Evolutionary conservation across 352 stramenopile genomes (phyloP).

Genomic region (Globisporangium mamillatum): DNA sequence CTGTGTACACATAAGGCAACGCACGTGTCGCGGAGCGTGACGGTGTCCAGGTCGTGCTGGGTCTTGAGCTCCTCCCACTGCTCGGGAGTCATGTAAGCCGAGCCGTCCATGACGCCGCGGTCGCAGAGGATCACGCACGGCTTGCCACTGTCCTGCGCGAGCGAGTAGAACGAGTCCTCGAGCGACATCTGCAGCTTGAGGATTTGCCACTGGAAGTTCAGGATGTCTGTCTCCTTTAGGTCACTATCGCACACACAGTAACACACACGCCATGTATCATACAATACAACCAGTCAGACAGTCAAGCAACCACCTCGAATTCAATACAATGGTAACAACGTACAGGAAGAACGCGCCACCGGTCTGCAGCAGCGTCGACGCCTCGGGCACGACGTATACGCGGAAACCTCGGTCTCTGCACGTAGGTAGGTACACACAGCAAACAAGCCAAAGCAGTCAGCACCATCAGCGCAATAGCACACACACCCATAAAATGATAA

Average conservation of each 20-base stretch:
- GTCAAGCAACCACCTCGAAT: not conserved
- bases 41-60: conserved; percentile 78
- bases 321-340: conserved; percentile 6
- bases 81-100: conserved; percentile 91
- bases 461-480: not conserved
- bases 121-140: conserved; percentile 94
- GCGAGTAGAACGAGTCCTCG: conserved; percentile 81
- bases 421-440: not conserved
- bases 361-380: conserved; percentile 92
- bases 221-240: conserved; percentile 73
- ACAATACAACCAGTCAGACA: not conserved
- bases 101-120: conserved; percentile 94
- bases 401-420: conserved; percentile 90
- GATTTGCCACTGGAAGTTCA: conserved; percentile 89
- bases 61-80: conserved; percentile 88
- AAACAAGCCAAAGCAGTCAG: conserved; percentile 3
- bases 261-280: not conserved
- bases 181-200: conserved; percentile 82
- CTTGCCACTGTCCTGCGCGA: conserved; percentile 77
- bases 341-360: conserved; percentile 90
- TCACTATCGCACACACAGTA: conserved; percentile 31
- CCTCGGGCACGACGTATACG: conserved; percentile 95
- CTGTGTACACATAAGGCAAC: not conserved
- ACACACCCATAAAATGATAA: not conserved
- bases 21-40: conserved; percentile 78